Conservation (phyloP, 2,329 filamentous ascomycete genomes). For the Endothia cerciana region DNA sequence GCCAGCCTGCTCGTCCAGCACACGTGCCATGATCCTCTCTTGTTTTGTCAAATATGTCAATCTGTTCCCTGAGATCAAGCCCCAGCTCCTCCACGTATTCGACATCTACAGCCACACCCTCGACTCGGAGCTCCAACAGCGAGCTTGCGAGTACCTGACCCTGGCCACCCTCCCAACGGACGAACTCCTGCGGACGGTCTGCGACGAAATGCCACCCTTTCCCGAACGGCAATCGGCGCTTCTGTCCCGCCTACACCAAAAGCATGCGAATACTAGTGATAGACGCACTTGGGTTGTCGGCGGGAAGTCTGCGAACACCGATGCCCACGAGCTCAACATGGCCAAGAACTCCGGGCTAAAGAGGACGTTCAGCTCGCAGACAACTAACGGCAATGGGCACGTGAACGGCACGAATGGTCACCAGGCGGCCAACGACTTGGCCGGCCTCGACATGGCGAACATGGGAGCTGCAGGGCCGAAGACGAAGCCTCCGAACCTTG, state of each 20-base stretch:
- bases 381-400: conserved; percentile 52
- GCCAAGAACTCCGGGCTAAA: conserved; percentile 82
- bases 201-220: conserved; percentile 98
- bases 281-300: conserved; percentile 98
- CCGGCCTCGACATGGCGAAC: conserved; percentile 78
- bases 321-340: conserved; percentile 78
- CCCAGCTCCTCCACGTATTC: conserved; percentile 89
- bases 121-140: conserved; percentile 93
- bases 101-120: conserved; percentile 90
- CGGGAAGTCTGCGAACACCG: conserved; percentile 89
- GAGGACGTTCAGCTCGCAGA: conserved; percentile 75
- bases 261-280: conserved; percentile 89
- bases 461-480: conserved; percentile 61
- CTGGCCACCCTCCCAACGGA: conserved; percentile 86
- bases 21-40: conserved; percentile 90
- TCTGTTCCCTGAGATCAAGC: conserved; percentile 97
- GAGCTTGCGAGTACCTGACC: conserved; percentile 92
- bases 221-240: conserved; percentile 92
- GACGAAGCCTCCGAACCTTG: conserved; percentile 77
- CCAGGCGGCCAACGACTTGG: conserved; percentile 66
- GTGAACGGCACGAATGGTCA: conserved; percentile 53
- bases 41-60: conserved; percentile 98
- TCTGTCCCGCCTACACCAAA: conserved; percentile 90
- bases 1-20: conserved; percentile 83
- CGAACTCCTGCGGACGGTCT: conserved; percentile 88